Evolutionary conservation across 169 alveolate genomes (phyloP), one percentile per base, ranked within the genome.

Genomic region (Plasmodium coatneyi): DNA sequence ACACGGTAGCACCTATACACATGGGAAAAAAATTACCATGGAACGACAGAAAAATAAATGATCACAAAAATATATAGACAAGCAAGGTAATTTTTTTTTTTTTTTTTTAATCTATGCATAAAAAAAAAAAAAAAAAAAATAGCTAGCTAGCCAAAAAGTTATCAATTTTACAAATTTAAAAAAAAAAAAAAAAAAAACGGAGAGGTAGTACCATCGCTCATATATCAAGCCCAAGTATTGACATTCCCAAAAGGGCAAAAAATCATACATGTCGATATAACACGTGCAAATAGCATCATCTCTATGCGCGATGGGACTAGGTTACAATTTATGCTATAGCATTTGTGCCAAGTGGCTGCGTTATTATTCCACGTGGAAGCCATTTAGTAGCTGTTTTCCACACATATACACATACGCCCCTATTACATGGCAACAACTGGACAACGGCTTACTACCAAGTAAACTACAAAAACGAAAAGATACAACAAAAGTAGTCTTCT

Each of bases 401-500:
- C 56, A 46, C 56, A 46, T n/a, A 46, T 12, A 30, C 19, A 46
- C 56, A 46, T 12, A 30, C 19, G 10, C 30, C 56, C 56, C n/a
- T 9, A 46, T 80, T 39, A 80, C 25, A 32, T 12, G 56, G 36
- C 49, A 39, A 19, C 28, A 16, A 46, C 30, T 80, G 70, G 14
- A 79, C 36, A 80, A 80, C 28, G 46, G 46, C 66, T 49, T 32
- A 72, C 60, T 30, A 79, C 25, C 43, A 87, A 12, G 52, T 71
- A 87, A 25, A 87, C 12, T 16, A 87, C n/a, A 87, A 87, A 52
- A 60, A 56, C 66, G 5, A 76, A 78, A 52, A 87, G 12, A 87
- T 87, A 78, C 49, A 87, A 78, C 41, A 78, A 87, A 34, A 87
- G 19, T 28, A 78, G 43, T 60, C 87, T 87, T 71, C 71, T 87